Conservation (phyloP, 140 eudicot genomes). For the Bidens hawaiensis region DNA sequence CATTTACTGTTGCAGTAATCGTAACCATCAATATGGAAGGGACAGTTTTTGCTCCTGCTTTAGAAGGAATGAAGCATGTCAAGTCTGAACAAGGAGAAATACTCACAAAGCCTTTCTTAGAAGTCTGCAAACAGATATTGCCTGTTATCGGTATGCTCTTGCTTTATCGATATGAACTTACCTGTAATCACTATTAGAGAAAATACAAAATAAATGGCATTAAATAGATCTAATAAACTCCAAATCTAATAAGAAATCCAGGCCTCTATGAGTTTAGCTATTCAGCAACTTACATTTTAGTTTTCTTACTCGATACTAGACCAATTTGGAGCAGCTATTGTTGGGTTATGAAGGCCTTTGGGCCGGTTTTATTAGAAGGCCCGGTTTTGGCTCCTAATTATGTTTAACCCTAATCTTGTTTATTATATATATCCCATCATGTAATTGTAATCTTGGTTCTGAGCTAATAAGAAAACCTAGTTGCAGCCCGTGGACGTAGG, state of each 20-base stretch:
- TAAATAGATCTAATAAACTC: slow-evolving; percentile 3
- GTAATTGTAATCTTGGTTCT: too few relatives aligned
- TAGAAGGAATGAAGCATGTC: slow-evolving; percentile 87
- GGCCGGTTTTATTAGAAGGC: too few relatives aligned
- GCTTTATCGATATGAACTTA: background rate
- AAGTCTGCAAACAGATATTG: slow-evolving; percentile 86
- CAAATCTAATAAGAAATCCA: background rate
- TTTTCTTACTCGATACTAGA: slow-evolving; percentile 40
- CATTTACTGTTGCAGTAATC: slow-evolving; percentile 16
- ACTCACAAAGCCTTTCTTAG: slow-evolving; percentile 87
- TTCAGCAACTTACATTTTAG: slow-evolving; percentile 10
- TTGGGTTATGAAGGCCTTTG: too few relatives aligned
- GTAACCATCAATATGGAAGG: slow-evolving; percentile 57
- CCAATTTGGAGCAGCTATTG: slow-evolving; percentile 90
- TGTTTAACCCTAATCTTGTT: too few relatives aligned
- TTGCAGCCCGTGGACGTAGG: too few relatives aligned
- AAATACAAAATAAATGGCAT: background rate
- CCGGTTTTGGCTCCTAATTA: too few relatives aligned
- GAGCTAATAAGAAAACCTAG: too few relatives aligned
- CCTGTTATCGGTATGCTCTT: slow-evolving; percentile 75
- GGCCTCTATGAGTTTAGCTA: background rate
- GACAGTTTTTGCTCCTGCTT: slow-evolving; percentile 69
- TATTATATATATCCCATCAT: too few relatives aligned
- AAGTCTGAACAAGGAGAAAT: slow-evolving; percentile 80
- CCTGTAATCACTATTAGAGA: background rate